Percentiles rank a stretch among this genome's conserved stretches.
Conservation (phyloP, 169 alveolate species). For the Cryptosporidium sp. region DNA sequence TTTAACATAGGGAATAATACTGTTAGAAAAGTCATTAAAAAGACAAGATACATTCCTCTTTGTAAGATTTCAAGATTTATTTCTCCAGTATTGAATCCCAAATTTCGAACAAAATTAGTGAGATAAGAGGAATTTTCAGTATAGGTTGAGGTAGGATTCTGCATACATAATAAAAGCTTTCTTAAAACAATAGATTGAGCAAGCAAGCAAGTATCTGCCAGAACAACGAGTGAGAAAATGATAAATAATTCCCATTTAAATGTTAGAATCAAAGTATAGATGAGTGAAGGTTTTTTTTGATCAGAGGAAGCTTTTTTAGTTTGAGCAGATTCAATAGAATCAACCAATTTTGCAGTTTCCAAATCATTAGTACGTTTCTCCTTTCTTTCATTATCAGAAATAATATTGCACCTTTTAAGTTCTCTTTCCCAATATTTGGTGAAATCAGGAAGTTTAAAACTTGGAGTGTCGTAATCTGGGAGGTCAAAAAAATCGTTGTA, state of each 20-base stretch:
- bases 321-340: background rate
- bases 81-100: background rate
- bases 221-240: slow-evolving; percentile 22
- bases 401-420: background rate
- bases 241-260: slow-evolving; percentile 50
- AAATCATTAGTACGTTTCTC: background rate
- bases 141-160: background rate
- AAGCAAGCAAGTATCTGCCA: slow-evolving; percentile 53
- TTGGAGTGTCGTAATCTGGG: slow-evolving; percentile 68
- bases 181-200: slow-evolving; percentile 68
- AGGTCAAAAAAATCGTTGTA: slow-evolving; percentile 54
- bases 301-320: background rate
- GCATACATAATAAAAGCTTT: slow-evolving; percentile 45
- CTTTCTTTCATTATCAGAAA: background rate
- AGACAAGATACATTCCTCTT: slow-evolving; percentile 35
- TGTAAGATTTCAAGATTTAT: background rate
- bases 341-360: slow-evolving; percentile 7
- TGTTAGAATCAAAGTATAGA: slow-evolving; percentile 12
- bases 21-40: slow-evolving; percentile 37
- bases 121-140: background rate
- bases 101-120: background rate
- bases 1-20: slow-evolving; percentile 52
- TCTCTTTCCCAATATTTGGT: slow-evolving; percentile 59
- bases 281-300: slow-evolving; percentile 23
- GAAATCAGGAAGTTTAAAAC: slow-evolving; percentile 30